Evolutionary conservation across 2,329 filamentous ascomycete genomes (phyloP).

Genomic region (Tolypocladium sp.): DNA sequence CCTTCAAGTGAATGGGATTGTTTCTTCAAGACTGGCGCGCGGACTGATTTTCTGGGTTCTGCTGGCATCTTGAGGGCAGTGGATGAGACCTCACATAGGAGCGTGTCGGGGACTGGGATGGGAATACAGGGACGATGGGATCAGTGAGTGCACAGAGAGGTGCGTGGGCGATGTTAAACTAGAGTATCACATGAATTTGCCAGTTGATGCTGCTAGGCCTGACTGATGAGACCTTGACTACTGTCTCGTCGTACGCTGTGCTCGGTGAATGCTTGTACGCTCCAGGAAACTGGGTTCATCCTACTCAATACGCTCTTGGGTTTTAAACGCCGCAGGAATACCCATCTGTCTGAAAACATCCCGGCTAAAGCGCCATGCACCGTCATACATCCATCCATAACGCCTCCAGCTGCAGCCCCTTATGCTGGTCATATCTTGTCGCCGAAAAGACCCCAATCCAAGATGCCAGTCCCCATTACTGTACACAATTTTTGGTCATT

Average conservation of each 20-base stretch:
- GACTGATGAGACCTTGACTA: neutral
- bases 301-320: neutral
- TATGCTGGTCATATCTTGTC: neutral
- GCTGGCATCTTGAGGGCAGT: neutral
- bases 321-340: neutral
- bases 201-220: neutral
- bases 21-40: conserved; percentile 2
- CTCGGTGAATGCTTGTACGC: neutral
- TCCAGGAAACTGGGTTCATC: neutral
- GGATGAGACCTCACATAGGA: neutral
- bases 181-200: neutral
- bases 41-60: neutral
- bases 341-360: neutral
- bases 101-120: neutral
- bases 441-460: neutral
- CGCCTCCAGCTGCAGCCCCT: neutral
- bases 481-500: neutral
- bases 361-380: neutral
- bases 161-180: neutral
- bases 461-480: neutral
- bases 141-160: neutral
- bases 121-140: neutral
- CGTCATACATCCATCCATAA: neutral
- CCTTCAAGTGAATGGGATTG: conserved; percentile 26
- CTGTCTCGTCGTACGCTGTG: neutral